Conservation (phyloP, 768 basidiomycete species). For the Daedaleopsis sinensis region DNA sequence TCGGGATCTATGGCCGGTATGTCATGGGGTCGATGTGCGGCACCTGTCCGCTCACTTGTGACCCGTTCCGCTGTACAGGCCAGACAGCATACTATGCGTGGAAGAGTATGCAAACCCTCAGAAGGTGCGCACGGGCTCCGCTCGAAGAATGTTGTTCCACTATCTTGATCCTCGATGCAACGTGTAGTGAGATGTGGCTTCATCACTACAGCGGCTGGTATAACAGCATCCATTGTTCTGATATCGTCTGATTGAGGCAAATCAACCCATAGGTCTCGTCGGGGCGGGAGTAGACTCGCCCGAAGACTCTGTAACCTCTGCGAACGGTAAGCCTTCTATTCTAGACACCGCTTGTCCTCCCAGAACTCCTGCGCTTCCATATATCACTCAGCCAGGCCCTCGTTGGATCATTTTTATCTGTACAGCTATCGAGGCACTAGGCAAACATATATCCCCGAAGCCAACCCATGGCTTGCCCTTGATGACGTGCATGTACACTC, state of each 20-base stretch:
- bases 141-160: neutral
- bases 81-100: constrained; percentile 42
- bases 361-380: too few species aligned
- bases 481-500: too few species aligned
- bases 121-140: constrained; percentile 36
- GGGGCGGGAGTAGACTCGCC: constrained; percentile 52
- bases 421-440: too few species aligned
- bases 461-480: too few species aligned
- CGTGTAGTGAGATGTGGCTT: constrained; percentile 48
- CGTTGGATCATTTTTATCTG: too few species aligned
- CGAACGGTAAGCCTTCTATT: too few species aligned
- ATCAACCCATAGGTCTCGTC: constrained; percentile 44
- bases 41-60: neutral
- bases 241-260: neutral
- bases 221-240: constrained; percentile 14
- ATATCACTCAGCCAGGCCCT: too few species aligned
- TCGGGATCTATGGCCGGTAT: constrained; percentile 50
- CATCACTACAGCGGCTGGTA: constrained; percentile 43
- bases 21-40: neutral
- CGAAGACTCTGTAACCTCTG: too few species aligned
- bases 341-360: too few species aligned
- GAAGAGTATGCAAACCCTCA: constrained; percentile 44
- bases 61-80: constrained; percentile 17
- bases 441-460: too few species aligned
- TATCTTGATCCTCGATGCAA: too few species aligned